A percentile compares a stretch with the other conserved stretches of the same genome.
Evolutionary conservation across 1,139 yeast species (phyloP).

Genomic region (Kazachstania sp.): DNA sequence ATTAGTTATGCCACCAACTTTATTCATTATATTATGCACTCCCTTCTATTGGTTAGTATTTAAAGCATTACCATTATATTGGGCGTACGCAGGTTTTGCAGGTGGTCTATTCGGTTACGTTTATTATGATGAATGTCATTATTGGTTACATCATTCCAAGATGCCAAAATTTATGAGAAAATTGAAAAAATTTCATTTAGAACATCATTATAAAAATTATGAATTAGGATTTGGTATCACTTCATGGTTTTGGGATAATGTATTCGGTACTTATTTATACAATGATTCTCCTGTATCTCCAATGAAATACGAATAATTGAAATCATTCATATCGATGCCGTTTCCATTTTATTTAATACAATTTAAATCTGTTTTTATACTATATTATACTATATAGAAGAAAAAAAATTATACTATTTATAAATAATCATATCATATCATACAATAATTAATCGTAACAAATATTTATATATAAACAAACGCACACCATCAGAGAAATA

Average conservation of each 20-base stretch:
- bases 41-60: conserved; percentile 60
- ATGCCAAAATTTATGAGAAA: conserved; percentile 70
- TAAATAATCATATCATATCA: background rate
- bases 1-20: conserved; percentile 91
- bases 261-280: conserved; percentile 63
- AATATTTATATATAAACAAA: background rate
- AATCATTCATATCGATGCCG: background rate
- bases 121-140: conserved; percentile 83
- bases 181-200: conserved; percentile 82
- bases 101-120: conserved; percentile 95
- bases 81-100: conserved; percentile 68
- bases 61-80: conserved; percentile 45
- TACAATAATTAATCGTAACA: too few relatives aligned
- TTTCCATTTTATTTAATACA: too few relatives aligned
- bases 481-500: too few relatives aligned
- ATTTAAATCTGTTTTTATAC: background rate
- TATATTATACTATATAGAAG: background rate
- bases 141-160: conserved; percentile 76
- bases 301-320: conserved; percentile 27
- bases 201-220: conserved; percentile 94
- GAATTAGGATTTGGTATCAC: conserved; percentile 97
- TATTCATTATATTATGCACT: conserved; percentile 48
- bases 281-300: conserved; percentile 31
- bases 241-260: conserved; percentile 84
- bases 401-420: too few relatives aligned